These are phyloP conservation scores for Lomentospora prolificans DNA, from an alignment of 2,329 filamentous ascomycete species.

Conservation along the genomic window DNA sequence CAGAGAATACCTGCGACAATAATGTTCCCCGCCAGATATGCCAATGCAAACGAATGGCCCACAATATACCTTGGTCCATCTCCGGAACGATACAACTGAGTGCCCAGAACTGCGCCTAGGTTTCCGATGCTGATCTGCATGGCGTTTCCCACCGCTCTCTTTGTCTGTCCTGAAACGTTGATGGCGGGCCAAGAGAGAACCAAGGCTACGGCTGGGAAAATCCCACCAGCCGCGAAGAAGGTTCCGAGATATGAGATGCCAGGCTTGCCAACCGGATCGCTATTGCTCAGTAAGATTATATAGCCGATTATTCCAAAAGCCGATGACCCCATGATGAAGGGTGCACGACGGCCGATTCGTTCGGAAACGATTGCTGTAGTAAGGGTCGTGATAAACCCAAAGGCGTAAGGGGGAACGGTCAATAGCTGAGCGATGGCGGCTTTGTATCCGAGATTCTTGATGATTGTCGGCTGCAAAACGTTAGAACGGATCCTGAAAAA, in stretches of 20 bases:
- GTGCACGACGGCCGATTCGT: conserved; percentile 42
- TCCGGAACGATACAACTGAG: conserved; percentile 54
- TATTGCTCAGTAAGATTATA: conserved; percentile 46
- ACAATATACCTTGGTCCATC: conserved; percentile 54
- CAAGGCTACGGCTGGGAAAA: conserved; percentile 55
- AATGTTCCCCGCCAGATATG: conserved; percentile 51
- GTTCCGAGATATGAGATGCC: conserved; percentile 51
- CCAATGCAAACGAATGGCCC: conserved; percentile 57
- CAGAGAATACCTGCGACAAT: conserved; percentile 43
- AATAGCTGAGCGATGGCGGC: conserved; percentile 46
- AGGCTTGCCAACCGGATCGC: conserved; percentile 32
- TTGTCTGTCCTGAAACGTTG: conserved; percentile 62
- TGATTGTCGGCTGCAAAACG: conserved; percentile 35
- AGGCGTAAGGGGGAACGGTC: conserved; percentile 54
- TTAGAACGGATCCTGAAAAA: too few relatives aligned
- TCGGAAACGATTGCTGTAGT: conserved; percentile 51
- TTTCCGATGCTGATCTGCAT: conserved; percentile 67
- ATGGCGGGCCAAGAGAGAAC: conserved; percentile 62
- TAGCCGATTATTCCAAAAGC: conserved; percentile 52
- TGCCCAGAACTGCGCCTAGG: conserved; percentile 57
- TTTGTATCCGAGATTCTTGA: conserved; percentile 42
- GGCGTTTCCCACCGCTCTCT: conserved; percentile 56
- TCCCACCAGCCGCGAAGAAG: conserved; percentile 52
- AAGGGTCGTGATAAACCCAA: conserved; percentile 51
- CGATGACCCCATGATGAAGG: conserved; percentile 52